phyloP scores from a whole-genome alignment of 305 asterid genomes.

The Solanum hybrid region DNA sequence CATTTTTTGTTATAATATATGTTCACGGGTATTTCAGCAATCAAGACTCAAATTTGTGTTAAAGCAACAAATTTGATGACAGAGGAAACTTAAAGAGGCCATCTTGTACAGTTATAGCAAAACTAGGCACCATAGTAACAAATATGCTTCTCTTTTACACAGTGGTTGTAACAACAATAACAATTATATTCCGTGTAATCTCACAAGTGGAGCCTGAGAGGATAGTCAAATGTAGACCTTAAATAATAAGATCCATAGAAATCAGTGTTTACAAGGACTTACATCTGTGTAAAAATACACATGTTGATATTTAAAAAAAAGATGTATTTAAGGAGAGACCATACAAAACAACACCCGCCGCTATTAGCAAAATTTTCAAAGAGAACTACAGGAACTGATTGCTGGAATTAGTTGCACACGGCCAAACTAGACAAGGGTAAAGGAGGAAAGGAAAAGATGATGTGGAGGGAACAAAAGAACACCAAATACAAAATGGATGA shows the following conservation, averaged over 20 bases:
- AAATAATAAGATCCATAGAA: not conserved
- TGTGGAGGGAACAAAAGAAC: not conserved
- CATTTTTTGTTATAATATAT: no score
- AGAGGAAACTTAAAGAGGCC: not conserved
- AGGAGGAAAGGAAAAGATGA: not conserved
- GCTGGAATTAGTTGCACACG: not conserved
- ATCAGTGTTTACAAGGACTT: not conserved
- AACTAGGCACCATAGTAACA: not conserved
- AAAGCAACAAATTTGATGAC: not conserved
- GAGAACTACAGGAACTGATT: not conserved
- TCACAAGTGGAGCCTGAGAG: not conserved
- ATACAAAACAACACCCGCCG: not conserved
- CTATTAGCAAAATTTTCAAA: not conserved
- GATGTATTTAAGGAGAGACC: not conserved
- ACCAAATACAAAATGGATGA: not conserved
- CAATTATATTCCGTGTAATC: not conserved
- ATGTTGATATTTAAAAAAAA: not conserved
- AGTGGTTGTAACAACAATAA: not conserved
- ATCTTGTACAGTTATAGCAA: not conserved
- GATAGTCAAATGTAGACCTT: not conserved
- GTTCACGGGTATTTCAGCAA: not conserved
- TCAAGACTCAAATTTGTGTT: not conserved
- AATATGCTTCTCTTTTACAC: not conserved
- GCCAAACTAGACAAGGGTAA: not conserved
- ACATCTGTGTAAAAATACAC: not conserved